Conservation (phyloP, 208 protist genomes). For the Acanthamoeba healyi region DNA sequence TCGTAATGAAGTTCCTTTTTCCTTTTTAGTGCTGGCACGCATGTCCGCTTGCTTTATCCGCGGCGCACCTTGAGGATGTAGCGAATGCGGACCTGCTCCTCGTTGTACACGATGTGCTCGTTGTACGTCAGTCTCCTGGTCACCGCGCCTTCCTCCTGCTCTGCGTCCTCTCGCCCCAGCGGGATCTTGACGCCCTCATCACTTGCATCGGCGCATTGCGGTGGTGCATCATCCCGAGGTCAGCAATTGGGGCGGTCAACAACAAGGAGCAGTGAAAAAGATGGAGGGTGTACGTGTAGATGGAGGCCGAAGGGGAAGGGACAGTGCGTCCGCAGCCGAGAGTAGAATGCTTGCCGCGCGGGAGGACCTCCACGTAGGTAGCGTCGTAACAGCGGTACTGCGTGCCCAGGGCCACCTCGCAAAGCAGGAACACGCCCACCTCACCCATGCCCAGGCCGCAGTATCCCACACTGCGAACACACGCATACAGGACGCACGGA, state of each 20-base stretch:
- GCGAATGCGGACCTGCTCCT: background rate
- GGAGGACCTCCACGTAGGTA: background rate
- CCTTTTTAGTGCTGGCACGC: too few species aligned
- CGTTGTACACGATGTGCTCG: constrained; percentile 26
- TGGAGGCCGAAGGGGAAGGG: background rate
- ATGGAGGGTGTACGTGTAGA: constrained; percentile 27
- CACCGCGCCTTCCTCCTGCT: background rate
- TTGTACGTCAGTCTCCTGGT: background rate
- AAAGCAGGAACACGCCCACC: background rate
- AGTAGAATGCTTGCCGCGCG: constrained; percentile 1
- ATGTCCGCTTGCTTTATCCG: too few species aligned
- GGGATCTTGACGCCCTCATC: background rate
- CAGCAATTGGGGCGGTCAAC: too few species aligned
- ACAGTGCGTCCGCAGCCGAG: background rate
- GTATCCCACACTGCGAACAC: background rate
- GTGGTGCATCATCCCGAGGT: too few species aligned
- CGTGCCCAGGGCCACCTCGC: constrained; percentile 19
- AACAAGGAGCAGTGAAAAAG: too few species aligned
- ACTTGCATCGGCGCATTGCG: too few species aligned
- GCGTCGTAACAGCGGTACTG: background rate
- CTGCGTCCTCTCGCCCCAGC: background rate
- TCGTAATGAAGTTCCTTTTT: too few species aligned
- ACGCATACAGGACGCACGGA: too few species aligned
- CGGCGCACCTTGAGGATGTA: background rate
- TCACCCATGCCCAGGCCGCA: background rate